Percentiles rank a stretch among this genome's conserved stretches.
phyloP scores from a whole-genome alignment of 805 yeast genomes.

The Grigorovia humatica region DNA sequence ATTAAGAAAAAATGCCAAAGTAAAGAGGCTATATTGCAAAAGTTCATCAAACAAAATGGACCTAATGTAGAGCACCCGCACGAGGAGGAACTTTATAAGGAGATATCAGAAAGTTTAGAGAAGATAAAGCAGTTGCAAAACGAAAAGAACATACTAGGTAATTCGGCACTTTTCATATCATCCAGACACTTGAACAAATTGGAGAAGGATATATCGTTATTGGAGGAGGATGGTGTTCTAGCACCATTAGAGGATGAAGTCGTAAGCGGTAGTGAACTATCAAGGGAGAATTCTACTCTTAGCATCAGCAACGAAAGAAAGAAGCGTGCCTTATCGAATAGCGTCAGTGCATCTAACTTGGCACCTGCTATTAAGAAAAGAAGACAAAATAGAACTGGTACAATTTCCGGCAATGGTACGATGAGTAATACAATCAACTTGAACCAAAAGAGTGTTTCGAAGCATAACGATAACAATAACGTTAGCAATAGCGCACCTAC shows the following conservation, averaged over 20 bases:
- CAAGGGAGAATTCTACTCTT: constrained; percentile 24
- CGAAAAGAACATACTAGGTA: constrained; percentile 70
- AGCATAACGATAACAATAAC: constrained; percentile 1
- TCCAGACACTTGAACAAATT: constrained; percentile 64
- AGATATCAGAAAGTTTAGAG: constrained; percentile 59
- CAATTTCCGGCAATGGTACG: background rate
- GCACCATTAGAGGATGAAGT: constrained; percentile 42
- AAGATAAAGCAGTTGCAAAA: constrained; percentile 53
- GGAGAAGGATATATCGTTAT: constrained; percentile 62
- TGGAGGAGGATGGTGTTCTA: constrained; percentile 74
- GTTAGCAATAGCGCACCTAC: background rate
- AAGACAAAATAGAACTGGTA: constrained; percentile 11
- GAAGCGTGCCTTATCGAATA: constrained; percentile 12
- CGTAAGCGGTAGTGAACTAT: constrained; percentile 19
- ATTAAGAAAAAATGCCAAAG: constrained; percentile 54
- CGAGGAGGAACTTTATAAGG: constrained; percentile 55
- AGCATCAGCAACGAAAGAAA: constrained; percentile 14
- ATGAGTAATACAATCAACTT: background rate
- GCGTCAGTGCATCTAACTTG: constrained; percentile 5
- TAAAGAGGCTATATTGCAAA: constrained; percentile 72
- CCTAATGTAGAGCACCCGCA: constrained; percentile 72
- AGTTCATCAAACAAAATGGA: constrained; percentile 73
- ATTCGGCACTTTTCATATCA: constrained; percentile 71
- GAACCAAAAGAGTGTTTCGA: constrained; percentile 1
- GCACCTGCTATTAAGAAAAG: constrained; percentile 14